Evolutionary conservation across 2,329 filamentous ascomycete genomes (phyloP).

Genomic region (Neonectria hederae): DNA sequence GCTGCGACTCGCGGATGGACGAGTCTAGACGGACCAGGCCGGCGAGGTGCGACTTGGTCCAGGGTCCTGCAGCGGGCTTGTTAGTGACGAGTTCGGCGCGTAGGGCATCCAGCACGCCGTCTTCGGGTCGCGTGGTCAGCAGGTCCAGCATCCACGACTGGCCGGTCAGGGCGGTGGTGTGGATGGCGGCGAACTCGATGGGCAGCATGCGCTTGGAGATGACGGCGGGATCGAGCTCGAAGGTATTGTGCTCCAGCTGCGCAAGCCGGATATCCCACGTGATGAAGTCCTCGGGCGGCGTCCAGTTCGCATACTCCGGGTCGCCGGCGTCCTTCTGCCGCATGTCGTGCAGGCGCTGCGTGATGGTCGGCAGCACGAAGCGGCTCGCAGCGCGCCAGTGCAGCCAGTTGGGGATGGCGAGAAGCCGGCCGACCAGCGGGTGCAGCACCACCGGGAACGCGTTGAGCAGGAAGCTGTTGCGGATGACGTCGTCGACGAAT

Average conservation of each 20-base stretch:
- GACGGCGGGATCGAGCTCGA: constrained; percentile 57
- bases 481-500: constrained; percentile 61
- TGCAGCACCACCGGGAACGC: constrained; percentile 59
- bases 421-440: constrained; percentile 57
- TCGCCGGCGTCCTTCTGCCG: constrained; percentile 52
- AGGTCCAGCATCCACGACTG: constrained; percentile 59
- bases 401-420: constrained; percentile 56
- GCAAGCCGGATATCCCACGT: constrained; percentile 66
- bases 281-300: constrained; percentile 64
- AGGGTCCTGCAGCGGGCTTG: constrained; percentile 46
- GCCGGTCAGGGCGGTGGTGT: constrained; percentile 64
- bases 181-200: constrained; percentile 67
- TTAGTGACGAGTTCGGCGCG: constrained; percentile 52
- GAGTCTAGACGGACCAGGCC: constrained; percentile 59
- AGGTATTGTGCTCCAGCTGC: constrained; percentile 50
- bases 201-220: constrained; percentile 63
- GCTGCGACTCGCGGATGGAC: constrained; percentile 63
- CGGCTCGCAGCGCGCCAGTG: constrained; percentile 56
- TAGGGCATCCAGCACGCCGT: constrained; percentile 50
- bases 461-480: constrained; percentile 56
- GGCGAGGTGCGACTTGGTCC: constrained; percentile 57
- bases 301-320: constrained; percentile 51
- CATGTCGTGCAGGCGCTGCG: constrained; percentile 58
- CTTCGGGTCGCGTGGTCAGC: constrained; percentile 50
- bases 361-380: constrained; percentile 58